Base-by-base conservation (phyloP, 2,329 filamentous ascomycete species). In the Colletotrichum somersetense region DNA sequence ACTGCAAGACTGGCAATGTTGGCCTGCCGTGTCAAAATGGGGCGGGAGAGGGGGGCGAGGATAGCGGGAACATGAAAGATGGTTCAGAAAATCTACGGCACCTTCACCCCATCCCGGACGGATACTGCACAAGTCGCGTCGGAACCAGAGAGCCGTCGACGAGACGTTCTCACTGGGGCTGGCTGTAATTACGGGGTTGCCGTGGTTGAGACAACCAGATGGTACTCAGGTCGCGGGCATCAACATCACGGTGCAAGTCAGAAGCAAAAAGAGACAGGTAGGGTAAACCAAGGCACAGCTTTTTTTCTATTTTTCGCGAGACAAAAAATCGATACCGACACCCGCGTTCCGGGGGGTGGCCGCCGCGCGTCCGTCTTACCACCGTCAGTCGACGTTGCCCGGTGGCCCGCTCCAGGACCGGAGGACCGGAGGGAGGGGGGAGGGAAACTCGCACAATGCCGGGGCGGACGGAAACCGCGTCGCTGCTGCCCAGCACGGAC, bases 251-350 rank as follows among this genome's bases (percentile, higher is more conserved):
- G 2, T 42, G 40, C 40, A 48, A 40, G 14, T 18, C 11, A 40
- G 38, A 18, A 16, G 40, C 5, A 6, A 2, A 8, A 6, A 18
- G 4, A 44, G 18, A 44, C 42, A 2, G 16, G 6, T 46, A 14
- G 44, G 26, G 7, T 70, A 61, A 71, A 71, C 70, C 66, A 71
- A 65, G 70, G 23, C 70, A 72, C 67, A 70, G 71, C 70, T 66
- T 66, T 72, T 64, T 55, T 55, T 64, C 38, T 38, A 30, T 64
- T 64, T 64, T 35, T 71, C 62, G 52, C 64, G 59, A 35, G 61
- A 62, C 55, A 55, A 64, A 38, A 38, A n/a, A 58, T 71, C 58
- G 58, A 58, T 68, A 63, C 56, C 38, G 66, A 62, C 55, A 57
- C 55, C 56, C 59, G 53, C 42, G 44, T 18, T 65, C 12, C 53